Conservation (phyloP, 2,329 filamentous ascomycete genomes). For the Trichoderma koningiopsis region DNA sequence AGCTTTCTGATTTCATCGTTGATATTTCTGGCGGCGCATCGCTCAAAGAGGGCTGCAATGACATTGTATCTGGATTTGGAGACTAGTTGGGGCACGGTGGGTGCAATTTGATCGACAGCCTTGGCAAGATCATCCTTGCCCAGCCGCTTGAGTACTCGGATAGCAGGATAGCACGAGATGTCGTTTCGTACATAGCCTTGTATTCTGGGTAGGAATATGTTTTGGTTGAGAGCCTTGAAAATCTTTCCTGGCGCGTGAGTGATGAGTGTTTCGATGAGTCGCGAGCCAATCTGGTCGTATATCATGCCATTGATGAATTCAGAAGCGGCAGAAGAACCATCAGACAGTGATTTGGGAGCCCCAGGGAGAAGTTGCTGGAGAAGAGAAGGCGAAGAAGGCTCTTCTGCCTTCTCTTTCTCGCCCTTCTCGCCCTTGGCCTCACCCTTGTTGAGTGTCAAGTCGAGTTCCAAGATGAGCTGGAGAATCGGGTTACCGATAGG, state of each 20-base stretch:
- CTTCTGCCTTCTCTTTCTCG: slow-evolving; percentile 17
- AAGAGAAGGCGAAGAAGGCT: slow-evolving; percentile 53
- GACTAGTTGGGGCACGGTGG: slow-evolving; percentile 72
- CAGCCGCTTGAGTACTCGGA: slow-evolving; percentile 78
- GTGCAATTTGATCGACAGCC: slow-evolving; percentile 70
- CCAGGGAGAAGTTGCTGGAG: slow-evolving; percentile 79
- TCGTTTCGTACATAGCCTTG: slow-evolving; percentile 84
- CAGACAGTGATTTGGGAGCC: slow-evolving; percentile 67
- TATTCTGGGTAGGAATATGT: slow-evolving; percentile 78
- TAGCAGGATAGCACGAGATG: slow-evolving; percentile 84
- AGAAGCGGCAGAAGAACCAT: slow-evolving; percentile 71
- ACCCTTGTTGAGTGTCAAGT: slow-evolving; percentile 71
- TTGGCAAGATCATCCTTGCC: slow-evolving; percentile 82
- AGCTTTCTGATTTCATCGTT: slow-evolving; percentile 54
- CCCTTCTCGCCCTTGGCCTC: slow-evolving; percentile 56
- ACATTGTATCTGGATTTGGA: slow-evolving; percentile 76
- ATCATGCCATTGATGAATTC: slow-evolving; percentile 82
- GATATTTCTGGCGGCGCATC: slow-evolving; percentile 70
- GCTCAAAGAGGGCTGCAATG: slow-evolving; percentile 79
- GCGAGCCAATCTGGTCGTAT: slow-evolving; percentile 88
- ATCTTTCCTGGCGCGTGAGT: slow-evolving; percentile 79
- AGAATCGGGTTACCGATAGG: slow-evolving; percentile 89
- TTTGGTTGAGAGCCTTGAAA: slow-evolving; percentile 84
- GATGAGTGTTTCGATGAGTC: slow-evolving; percentile 85
- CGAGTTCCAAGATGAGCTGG: slow-evolving; percentile 86